A percentile compares a stretch with the other conserved stretches of the same genome.
Evolutionary conservation across 495 filamentous ascomycete species (phyloP).

Genomic region (Daldinia vernicosa): DNA sequence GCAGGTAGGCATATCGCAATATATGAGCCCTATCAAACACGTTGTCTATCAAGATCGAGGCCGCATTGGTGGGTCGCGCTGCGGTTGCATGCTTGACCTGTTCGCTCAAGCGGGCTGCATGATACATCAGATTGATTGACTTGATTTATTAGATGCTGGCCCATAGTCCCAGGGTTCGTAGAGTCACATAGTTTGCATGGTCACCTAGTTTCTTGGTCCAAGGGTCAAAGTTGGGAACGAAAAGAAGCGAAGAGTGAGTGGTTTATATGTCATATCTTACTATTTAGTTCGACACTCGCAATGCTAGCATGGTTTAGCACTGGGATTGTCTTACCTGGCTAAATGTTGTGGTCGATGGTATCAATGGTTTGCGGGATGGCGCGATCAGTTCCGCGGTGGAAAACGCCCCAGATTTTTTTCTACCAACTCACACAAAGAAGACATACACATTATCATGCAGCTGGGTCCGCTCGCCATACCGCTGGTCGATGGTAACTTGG

Average conservation of each 20-base stretch:
- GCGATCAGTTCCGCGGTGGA: conserved; percentile 41
- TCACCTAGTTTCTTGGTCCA: background rate
- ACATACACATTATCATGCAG: conserved; percentile 36
- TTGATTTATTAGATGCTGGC: conserved; percentile 7
- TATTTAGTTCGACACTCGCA: conserved; percentile 23
- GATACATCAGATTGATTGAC: conserved; percentile 20
- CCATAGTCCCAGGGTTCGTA: background rate
- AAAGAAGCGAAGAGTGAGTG: conserved; percentile 13
- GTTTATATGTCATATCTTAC: conserved; percentile 18
- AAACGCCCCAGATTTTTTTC: conserved; percentile 26
- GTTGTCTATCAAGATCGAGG: conserved; percentile 39
- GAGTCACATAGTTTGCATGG: background rate
- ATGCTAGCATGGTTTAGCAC: conserved; percentile 24
- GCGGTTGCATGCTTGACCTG: conserved; percentile 14
- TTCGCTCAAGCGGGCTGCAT: conserved; percentile 27
- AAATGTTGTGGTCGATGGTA: conserved; percentile 43
- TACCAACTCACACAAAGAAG: conserved; percentile 28
- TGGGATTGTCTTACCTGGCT: conserved; percentile 36
- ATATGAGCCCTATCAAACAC: conserved; percentile 20
- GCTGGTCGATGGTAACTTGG: conserved; percentile 40
- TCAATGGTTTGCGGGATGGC: conserved; percentile 46
- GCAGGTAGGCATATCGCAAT: no score
- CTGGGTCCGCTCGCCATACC: conserved; percentile 41
- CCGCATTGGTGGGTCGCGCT: conserved; percentile 15
- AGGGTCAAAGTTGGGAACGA: conserved; percentile 11